Evolutionary conservation across 768 basidiomycete genomes (phyloP), one percentile per base, ranked within the genome.

Genomic region (Rhodotorula toruloides): DNA sequence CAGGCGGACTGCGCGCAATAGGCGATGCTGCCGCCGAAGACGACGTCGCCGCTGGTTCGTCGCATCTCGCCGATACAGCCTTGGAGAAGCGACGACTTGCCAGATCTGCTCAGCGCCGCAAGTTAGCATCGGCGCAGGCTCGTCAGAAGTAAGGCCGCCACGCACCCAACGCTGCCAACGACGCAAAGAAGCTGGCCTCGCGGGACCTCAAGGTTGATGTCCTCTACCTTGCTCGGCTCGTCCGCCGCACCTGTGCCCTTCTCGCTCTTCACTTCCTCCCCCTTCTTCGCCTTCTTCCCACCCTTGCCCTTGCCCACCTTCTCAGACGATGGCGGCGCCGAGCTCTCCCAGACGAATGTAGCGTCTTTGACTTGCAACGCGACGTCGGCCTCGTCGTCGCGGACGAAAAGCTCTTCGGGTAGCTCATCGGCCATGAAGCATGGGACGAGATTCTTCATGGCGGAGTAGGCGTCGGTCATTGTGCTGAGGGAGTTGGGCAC

Each of bases 11-110:
- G 63, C 8, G 59, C 37, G 31, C 52, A 55, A 50, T 50, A 70
- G 8, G 32, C 63, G 37, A 66, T 53, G 3, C 25, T 40, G 12
- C 56, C 48, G 12, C 55, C 46, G 73, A 91, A 90, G 32, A 79
- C 80, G 48, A 90, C 83, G 12, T 78, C 81, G 7, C 90, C 90
- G 13, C 78, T 76, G 0, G 83, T 86, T 67, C 82, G 81, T 60
- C 87, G 80, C 91, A 93, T 93, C 76, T 93, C 91, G 5, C 88
- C 88, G 63, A 89, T 84, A 37, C 90, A 74, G 13, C 84, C 88
- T 69, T 90, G 86, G 47, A 90, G 79, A 34, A 90, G 77, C 3
- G 3, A 84, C 83, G 79, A 87, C 87, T 25, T 87, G 85, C 69
- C 71, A 16, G 46, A 52, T 2, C 89, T 89, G 32, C 19, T 9